Percentiles rank a stretch among this genome's conserved stretches.
These are phyloP conservation scores for Cenococcum geophilum DNA, from an alignment of 495 filamentous ascomycete genomes.

Conservation along the genomic window DNA sequence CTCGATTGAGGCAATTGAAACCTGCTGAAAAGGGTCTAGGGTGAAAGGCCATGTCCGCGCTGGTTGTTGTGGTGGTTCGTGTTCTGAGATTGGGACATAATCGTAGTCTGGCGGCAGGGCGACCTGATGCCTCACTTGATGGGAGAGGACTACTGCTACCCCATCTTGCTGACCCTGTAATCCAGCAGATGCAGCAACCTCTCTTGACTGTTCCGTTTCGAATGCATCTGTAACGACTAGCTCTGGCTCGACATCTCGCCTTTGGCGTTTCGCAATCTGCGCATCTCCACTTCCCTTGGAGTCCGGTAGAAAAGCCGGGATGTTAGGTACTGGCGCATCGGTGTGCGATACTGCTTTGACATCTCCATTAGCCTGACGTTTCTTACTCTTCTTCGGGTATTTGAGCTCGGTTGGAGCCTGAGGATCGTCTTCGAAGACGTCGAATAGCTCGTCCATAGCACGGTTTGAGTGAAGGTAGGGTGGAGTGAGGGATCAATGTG, in stretches of 20 bases:
- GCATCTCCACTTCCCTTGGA: constrained; percentile 38
- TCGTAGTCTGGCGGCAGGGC: constrained; percentile 88
- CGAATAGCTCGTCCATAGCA: constrained; percentile 39
- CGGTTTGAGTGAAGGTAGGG: not conserved
- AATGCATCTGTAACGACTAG: constrained; percentile 90
- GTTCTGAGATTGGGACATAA: constrained; percentile 86
- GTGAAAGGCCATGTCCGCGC: constrained; percentile 80
- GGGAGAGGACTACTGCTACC: constrained; percentile 70
- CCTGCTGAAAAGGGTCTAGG: constrained; percentile 92
- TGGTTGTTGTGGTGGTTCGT: constrained; percentile 76
- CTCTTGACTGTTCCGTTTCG: constrained; percentile 89
- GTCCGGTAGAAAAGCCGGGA: constrained; percentile 33
- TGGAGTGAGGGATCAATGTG: not conserved
- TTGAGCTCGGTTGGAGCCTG: constrained; percentile 13
- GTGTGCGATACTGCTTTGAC: constrained; percentile 47
- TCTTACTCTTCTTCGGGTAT: constrained; percentile 39
- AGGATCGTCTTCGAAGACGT: constrained; percentile 38
- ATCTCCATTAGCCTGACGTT: constrained; percentile 67
- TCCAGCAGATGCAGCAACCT: constrained; percentile 76
- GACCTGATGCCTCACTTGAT: constrained; percentile 98
- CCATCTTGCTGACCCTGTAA: constrained; percentile 62
- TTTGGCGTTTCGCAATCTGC: constrained; percentile 65
- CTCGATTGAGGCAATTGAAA: constrained; percentile 88
- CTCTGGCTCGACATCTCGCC: constrained; percentile 64
- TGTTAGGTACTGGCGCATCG: constrained; percentile 34